phyloP scores from a whole-genome alignment of 495 filamentous ascomycete species.

The Xylaria palmicola region DNA sequence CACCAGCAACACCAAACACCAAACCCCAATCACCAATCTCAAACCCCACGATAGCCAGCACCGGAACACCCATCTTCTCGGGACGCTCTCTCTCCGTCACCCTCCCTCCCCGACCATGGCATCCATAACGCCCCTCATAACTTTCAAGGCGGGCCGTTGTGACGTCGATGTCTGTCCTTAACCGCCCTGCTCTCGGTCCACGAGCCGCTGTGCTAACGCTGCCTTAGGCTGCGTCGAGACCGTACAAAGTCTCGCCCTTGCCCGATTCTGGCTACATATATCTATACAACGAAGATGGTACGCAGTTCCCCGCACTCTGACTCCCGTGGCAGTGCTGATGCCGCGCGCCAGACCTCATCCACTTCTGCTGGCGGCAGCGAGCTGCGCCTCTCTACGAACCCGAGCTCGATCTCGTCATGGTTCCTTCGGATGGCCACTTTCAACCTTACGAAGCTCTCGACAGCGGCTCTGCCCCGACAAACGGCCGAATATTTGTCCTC shows the following conservation, averaged over 20 bases:
- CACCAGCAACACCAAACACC: neutral
- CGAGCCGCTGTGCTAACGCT: conserved; percentile 29
- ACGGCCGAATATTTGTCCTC: conserved; percentile 87
- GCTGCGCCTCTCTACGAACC: conserved; percentile 24
- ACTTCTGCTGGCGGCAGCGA: conserved; percentile 90
- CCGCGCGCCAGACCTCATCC: conserved; percentile 65
- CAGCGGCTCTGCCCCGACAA: conserved; percentile 56
- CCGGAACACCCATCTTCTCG: neutral
- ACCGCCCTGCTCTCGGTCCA: neutral
- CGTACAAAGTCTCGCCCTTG: conserved; percentile 65
- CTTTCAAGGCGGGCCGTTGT: conserved; percentile 95
- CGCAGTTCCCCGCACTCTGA: neutral
- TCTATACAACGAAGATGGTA: conserved; percentile 90
- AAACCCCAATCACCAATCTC: neutral
- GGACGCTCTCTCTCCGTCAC: neutral
- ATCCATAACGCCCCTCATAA: conserved; percentile 73
- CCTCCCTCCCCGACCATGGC: conserved; percentile 66
- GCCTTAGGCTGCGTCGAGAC: conserved; percentile 54
- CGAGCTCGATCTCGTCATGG: conserved; percentile 41
- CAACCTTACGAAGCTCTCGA: conserved; percentile 68
- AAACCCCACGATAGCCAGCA: neutral
- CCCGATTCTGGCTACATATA: conserved; percentile 84
- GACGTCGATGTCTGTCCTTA: conserved; percentile 69
- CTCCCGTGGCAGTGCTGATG: conserved; percentile 20
- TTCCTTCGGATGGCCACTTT: conserved; percentile 80